phyloP scores from a whole-genome alignment of 129 eudicot species.

The Artemisia argyi region DNA sequence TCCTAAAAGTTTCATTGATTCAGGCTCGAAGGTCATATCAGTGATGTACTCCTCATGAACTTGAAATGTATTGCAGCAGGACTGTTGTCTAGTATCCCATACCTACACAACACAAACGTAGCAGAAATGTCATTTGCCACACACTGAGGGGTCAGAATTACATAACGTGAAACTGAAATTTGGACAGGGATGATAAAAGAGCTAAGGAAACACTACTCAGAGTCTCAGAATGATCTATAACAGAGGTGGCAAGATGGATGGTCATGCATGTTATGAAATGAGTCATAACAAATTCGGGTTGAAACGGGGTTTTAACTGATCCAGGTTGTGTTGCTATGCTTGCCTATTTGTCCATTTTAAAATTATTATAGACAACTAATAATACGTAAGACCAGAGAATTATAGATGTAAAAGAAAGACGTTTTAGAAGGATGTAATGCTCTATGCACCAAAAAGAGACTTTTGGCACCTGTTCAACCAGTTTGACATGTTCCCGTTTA shows the following conservation, averaged over 20 bases:
- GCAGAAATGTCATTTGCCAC: not conserved
- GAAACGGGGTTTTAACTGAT: not conserved
- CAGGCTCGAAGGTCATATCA: constrained; percentile 90
- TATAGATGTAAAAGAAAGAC: not conserved
- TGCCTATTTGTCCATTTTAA: not conserved
- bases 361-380: not conserved
- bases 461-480: not conserved
- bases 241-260: not conserved
- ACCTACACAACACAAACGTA: constrained; percentile 44
- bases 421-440: not conserved
- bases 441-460: not conserved
- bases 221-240: constrained; percentile 2
- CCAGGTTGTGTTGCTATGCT: constrained; percentile 1
- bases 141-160: not conserved
- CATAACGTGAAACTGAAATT: not conserved
- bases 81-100: constrained; percentile 96
- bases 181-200: not conserved
- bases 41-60: constrained; percentile 93
- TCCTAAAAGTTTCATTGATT: constrained; percentile 76
- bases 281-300: not conserved
- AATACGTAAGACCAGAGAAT: not conserved
- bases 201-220: constrained; percentile 6
- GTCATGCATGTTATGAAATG: not conserved
- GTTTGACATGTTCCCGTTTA: not conserved
- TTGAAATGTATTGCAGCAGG: constrained; percentile 74